Evolutionary conservation across 2,329 filamentous ascomycete genomes (phyloP).

Genomic region (Fusarium dimerum): DNA sequence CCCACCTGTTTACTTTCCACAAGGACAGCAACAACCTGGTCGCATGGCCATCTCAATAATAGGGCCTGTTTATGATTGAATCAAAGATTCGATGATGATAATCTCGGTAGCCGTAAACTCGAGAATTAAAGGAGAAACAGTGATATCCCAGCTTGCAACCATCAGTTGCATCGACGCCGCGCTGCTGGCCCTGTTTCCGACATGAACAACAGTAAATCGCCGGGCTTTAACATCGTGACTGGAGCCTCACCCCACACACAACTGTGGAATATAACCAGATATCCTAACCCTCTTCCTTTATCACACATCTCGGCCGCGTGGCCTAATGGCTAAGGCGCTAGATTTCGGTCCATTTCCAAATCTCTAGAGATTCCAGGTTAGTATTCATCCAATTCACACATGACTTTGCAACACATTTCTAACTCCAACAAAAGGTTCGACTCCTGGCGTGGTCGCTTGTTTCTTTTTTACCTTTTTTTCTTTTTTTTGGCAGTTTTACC

Average conservation of each 20-base stretch:
- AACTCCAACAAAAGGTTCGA: conserved; percentile 9
- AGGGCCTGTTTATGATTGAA: too few relatives aligned
- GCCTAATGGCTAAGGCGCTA: conserved; percentile 20
- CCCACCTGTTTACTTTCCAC: conserved; percentile 3
- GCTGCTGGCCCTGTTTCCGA: too few relatives aligned
- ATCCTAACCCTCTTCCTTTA: not conserved
- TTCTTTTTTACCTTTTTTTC: not conserved
- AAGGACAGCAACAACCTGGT: too few relatives aligned
- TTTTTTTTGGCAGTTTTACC: not conserved
- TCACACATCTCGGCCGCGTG: conserved; percentile 6
- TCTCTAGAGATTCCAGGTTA: conserved; percentile 16
- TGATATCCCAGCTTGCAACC: too few relatives aligned
- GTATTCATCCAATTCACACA: not conserved
- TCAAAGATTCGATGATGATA: too few relatives aligned
- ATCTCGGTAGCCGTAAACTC: too few relatives aligned
- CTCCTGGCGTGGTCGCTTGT: conserved; percentile 13
- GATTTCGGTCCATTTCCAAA: conserved; percentile 11
- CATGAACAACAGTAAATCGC: too few relatives aligned
- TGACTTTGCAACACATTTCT: not conserved
- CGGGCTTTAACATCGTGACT: not conserved
- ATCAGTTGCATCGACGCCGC: too few relatives aligned
- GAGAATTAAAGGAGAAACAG: too few relatives aligned
- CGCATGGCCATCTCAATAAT: too few relatives aligned
- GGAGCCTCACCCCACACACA: not conserved
- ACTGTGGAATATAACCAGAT: not conserved